These are phyloP conservation scores for Sanghuangporus weigelae DNA, from an alignment of 1,284 basidiomycete species.

Conservation along the genomic window DNA sequence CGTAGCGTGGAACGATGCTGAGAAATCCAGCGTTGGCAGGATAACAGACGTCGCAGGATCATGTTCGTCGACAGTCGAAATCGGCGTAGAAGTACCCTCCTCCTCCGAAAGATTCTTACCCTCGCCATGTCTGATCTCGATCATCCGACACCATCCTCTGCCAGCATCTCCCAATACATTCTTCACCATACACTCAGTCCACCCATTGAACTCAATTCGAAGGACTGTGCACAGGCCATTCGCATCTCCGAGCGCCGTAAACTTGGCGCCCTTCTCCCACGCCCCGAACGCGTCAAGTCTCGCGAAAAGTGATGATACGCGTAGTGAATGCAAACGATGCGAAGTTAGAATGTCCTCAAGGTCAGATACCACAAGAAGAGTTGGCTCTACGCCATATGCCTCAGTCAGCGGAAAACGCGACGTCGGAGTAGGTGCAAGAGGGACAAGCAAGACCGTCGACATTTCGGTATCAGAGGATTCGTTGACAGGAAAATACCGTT, in stretches of 20 bases:
- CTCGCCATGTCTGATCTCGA: constrained; percentile 46
- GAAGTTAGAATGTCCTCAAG: constrained; percentile 46
- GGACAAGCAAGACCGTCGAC: constrained; percentile 63
- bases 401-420: constrained; percentile 51
- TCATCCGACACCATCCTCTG: constrained; percentile 65
- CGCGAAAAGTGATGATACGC: constrained; percentile 63
- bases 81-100: constrained; percentile 1
- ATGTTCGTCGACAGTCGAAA: constrained; percentile 17
- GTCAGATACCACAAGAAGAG: constrained; percentile 51
- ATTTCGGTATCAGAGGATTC: constrained; percentile 34
- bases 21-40: constrained; percentile 67
- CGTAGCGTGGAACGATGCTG: constrained; percentile 30
- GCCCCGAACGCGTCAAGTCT: constrained; percentile 60
- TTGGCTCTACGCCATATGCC: constrained; percentile 27
- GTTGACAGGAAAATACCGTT: constrained; percentile 52
- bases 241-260: constrained; percentile 49
- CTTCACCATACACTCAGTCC: constrained; percentile 57
- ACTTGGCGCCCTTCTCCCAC: constrained; percentile 56
- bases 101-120: constrained; percentile 16
- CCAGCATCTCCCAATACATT: constrained; percentile 62
- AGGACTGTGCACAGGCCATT: constrained; percentile 51
- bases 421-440: constrained; percentile 66
- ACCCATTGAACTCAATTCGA: constrained; percentile 63
- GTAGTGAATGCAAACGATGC: constrained; percentile 51
- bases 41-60: constrained; percentile 56